Evolutionary conservation across 352 stramenopile species (phyloP), one percentile per base, ranked within the genome.

Genomic region (Phytophthora fragariaefolia): DNA sequence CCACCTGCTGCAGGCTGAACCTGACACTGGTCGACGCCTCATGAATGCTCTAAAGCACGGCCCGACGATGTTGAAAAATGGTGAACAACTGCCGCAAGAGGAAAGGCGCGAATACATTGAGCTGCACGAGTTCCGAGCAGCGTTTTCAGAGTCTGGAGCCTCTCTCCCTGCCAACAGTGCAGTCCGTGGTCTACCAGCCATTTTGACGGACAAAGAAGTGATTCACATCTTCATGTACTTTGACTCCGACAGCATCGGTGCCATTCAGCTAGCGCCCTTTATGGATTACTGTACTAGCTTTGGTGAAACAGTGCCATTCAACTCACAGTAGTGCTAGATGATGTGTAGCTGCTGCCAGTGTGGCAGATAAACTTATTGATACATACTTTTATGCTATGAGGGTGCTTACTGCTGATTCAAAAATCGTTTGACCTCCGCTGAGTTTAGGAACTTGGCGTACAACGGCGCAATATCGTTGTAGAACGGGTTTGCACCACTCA

Each of bases 161-260:
- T 50, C 49, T 45, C 27, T 71, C 6, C 32, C 50, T 30, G 22
- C 43, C 12, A 36, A 42, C 17, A 73, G 43, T 28, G 32, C 43
- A 13, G 20, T 53, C 13, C 18, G 49, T 47, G 49, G 46, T 22
- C 6, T 77, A 10, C 65, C 69, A 22, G 45, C 27, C 34, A 51
- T 62, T 23, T 40, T 88, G 22, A 72, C 60, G 1, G 78, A 91
- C 38, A 75, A 74, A 24, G 85, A 93, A 28, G 72, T 76, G 30
- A 89, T 92, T 63, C 83, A 92, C 58, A 78, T 82, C 13, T 93
- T 93, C 74, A 93, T 93, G 85, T 72, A 86, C 63, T 92, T 92
- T 55, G 85, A 93, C 52, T 23, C 69, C 5, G 71, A 89, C 48
- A 87, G 83, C 63, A 79, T 93, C 17, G 85, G 83, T 2, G 80